phyloP scores from a whole-genome alignment of 306 rosid genomes.

The Dicorynia guianensis region DNA sequence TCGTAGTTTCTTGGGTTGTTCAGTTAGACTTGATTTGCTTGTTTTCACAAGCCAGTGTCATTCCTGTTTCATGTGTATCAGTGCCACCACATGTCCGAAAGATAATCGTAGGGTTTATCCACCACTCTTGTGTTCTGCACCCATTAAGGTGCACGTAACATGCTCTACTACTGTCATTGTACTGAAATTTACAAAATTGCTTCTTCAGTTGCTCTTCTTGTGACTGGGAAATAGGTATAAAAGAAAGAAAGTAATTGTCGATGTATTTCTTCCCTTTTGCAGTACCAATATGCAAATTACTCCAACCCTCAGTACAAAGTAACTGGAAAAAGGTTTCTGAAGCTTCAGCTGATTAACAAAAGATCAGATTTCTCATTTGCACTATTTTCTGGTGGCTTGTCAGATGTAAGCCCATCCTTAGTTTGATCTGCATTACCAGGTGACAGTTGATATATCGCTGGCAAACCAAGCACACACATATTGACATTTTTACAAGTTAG shows the following conservation, averaged over 20 bases:
- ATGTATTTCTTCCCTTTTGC: slow-evolving; percentile 47
- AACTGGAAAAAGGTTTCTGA: slow-evolving; percentile 70
- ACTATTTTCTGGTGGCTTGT: slow-evolving; percentile 81
- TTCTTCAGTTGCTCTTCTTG: slow-evolving; percentile 25
- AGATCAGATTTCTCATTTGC: slow-evolving; percentile 91
- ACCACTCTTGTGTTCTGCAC: slow-evolving; percentile 75
- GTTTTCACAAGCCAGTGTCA: not conserved
- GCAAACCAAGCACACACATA: not conserved
- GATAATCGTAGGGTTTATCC: slow-evolving; percentile 58
- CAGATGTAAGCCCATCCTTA: slow-evolving; percentile 51
- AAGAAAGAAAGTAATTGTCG: slow-evolving; percentile 1
- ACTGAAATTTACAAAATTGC: slow-evolving; percentile 1
- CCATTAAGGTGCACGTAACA: slow-evolving; percentile 70
- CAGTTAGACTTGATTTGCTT: slow-evolving; percentile 10
- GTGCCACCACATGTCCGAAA: slow-evolving; percentile 70
- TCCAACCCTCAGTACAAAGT: slow-evolving; percentile 57
- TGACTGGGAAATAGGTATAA: not conserved
- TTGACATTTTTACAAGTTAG: slow-evolving; percentile 4
- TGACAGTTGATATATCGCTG: slow-evolving; percentile 16
- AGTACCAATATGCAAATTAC: slow-evolving; percentile 83
- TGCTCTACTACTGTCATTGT: slow-evolving; percentile 7
- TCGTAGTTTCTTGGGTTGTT: slow-evolving; percentile 1
- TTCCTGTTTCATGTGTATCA: slow-evolving; percentile 42
- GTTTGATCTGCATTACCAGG: slow-evolving; percentile 28
- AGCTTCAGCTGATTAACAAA: slow-evolving; percentile 81